Base-by-base conservation (phyloP, 1,284 basidiomycete genomes). In the Inonotus obliquus region DNA sequence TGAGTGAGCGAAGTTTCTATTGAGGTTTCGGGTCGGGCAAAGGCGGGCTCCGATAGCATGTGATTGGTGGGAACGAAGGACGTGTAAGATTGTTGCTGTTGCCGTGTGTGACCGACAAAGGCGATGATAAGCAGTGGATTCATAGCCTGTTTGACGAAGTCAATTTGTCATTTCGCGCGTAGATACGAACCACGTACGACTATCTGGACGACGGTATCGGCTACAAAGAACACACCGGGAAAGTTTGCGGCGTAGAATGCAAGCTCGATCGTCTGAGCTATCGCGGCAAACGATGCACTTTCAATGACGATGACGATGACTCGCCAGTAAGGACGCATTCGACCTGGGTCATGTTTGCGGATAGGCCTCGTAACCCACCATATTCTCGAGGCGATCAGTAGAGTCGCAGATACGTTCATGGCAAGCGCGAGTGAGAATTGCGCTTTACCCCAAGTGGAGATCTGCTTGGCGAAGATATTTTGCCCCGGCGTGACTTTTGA, bases 381-480 rank as follows among this genome's bases (percentile, higher is more conserved):
- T 7, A 54, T 54, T 10, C 52, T 10, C 4, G 29, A 7, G 25
- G 52, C 52, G 32, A 54, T 54, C 2, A 54, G 52, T 4, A 54
- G 29, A 10, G 52, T 54, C 14, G 52, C 52, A 25, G 52, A 54
- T 10, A 54, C 52, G 52, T 54, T 54, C 52, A 54, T 54, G 14
- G 52, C 37, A 4, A 54, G 25, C 10, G 52, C 23, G 52, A 54
- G 52, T 2, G 52, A 54, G 29, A 54, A 35, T 13, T 29, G 25
- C 35, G 25, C 52, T 35, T 17, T 19, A 4, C 52, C 52, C 52
- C 52, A 54, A 37, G 19, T 13, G 13, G 52, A 23, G 6, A 54
- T 54, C 14, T 54, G 14, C 25, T 54, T 54, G 23, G 37, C 29
- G 52, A 54, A 54, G 52, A 54, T 54, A 9, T 35, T 54, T 32